phyloP scores from a whole-genome alignment of 176 grass and related monocot species.

The Zoysia pacifica region DNA sequence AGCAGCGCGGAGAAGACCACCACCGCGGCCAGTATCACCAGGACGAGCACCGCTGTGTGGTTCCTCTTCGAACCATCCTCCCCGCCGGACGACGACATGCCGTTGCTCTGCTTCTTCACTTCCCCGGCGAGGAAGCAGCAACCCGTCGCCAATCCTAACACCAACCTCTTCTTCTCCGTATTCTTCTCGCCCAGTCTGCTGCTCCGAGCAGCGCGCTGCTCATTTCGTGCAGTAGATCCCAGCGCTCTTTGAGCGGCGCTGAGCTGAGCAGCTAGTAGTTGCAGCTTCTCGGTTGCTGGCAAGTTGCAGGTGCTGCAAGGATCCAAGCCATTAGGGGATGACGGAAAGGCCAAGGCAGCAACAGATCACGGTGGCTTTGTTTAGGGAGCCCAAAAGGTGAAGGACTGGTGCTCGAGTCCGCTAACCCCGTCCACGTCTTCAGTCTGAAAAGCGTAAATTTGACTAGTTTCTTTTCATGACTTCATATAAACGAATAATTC shows the following conservation, averaged over 20 bases:
- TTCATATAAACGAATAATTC: too few relatives aligned
- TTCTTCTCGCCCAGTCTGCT: constrained; percentile 1
- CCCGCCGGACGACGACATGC: background rate
- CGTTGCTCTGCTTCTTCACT: background rate
- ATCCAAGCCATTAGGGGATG: constrained; percentile 30
- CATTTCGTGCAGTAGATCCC: constrained; percentile 40
- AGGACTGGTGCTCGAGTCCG: background rate
- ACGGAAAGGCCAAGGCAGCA: constrained; percentile 31
- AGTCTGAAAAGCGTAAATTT: background rate
- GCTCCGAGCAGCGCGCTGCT: constrained; percentile 29
- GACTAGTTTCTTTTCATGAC: too few relatives aligned
- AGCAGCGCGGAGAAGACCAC: constrained; percentile 70
- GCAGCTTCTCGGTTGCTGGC: constrained; percentile 36
- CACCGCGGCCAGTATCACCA: constrained; percentile 58
- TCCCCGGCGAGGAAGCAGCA: constrained; percentile 21
- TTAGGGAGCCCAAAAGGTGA: constrained; percentile 1
- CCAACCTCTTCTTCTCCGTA: constrained; percentile 9
- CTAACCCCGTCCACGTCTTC: background rate
- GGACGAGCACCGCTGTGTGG: constrained; percentile 56
- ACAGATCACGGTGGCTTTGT: constrained; percentile 6
- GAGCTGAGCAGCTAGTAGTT: constrained; percentile 6
- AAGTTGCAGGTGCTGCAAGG: constrained; percentile 40
- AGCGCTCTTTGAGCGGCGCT: constrained; percentile 11
- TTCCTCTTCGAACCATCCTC: constrained; percentile 29
- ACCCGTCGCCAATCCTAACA: constrained; percentile 27